phyloP scores from a whole-genome alignment of 2,329 filamentous ascomycete genomes.

The Apiospora phragmitis region DNA sequence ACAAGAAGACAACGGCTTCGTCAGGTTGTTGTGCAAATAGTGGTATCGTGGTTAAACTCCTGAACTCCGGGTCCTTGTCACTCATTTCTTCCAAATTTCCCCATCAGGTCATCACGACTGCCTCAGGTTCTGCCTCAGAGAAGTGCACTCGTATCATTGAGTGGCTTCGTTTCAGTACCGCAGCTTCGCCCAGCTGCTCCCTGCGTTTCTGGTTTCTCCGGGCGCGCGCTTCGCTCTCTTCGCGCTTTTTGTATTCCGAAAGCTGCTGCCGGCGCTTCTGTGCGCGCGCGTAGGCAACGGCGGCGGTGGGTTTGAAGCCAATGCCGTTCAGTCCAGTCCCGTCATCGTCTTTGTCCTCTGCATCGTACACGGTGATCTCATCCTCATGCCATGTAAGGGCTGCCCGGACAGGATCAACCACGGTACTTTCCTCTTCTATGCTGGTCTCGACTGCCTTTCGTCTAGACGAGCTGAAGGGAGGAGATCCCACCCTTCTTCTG shows the following conservation, averaged over 20 bases:
- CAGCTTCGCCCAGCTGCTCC: conserved; percentile 29
- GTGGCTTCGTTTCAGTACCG: conserved; percentile 24
- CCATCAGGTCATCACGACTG: conserved; percentile 28
- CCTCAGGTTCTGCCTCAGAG: conserved; percentile 31
- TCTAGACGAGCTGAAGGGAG: conserved; percentile 23
- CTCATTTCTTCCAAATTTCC: not conserved
- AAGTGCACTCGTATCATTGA: conserved; percentile 33
- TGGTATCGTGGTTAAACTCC: conserved; percentile 1
- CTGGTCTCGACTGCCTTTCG: conserved; percentile 20
- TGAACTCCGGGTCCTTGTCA: not conserved
- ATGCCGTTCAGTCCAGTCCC: conserved; percentile 68
- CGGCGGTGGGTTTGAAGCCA: conserved; percentile 64
- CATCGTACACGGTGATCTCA: conserved; percentile 67
- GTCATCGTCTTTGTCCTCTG: conserved; percentile 65
- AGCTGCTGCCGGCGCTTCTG: conserved; percentile 62
- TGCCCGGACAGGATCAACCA: conserved; percentile 56
- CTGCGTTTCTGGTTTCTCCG: conserved; percentile 54
- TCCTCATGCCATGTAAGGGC: conserved; percentile 68
- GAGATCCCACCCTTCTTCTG: conserved; percentile 28
- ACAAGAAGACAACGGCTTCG: not conserved
- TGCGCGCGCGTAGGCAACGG: conserved; percentile 57
- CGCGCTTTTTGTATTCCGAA: conserved; percentile 60
- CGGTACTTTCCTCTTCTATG: conserved; percentile 33
- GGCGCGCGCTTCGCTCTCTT: conserved; percentile 61
- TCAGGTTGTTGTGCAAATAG: not conserved